A percentile compares a stretch with the other conserved stretches of the same genome.
These are phyloP conservation scores for Biscogniauxia marginata DNA, from an alignment of 2,329 filamentous ascomycete species.

Conservation along the genomic window DNA sequence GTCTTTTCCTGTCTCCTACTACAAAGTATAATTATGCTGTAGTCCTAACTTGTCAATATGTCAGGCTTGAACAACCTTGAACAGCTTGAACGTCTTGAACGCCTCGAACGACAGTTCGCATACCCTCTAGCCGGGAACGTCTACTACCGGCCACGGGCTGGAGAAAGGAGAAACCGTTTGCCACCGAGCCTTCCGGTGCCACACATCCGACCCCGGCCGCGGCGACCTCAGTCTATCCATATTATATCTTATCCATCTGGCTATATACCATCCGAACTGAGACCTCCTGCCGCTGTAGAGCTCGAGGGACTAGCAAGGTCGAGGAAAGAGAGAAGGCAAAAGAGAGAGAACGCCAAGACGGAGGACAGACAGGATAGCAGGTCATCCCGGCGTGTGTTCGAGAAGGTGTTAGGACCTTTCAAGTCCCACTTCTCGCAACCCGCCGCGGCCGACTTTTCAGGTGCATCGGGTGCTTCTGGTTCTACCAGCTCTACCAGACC, in stretches of 20 bases:
- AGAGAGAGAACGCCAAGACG: slow-evolving; percentile 15
- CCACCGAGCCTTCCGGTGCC: slow-evolving; percentile 33
- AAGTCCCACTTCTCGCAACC: slow-evolving; percentile 27
- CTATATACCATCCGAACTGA: slow-evolving; percentile 45
- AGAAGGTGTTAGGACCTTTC: slow-evolving; percentile 33
- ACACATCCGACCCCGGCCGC: slow-evolving; percentile 48
- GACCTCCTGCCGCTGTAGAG: slow-evolving; percentile 41
- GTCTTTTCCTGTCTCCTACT: slow-evolving; percentile 3
- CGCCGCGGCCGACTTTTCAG: slow-evolving; percentile 16
- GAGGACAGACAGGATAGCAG: slow-evolving; percentile 28
- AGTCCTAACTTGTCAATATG: slow-evolving; percentile 31
- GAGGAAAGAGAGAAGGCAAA: slow-evolving; percentile 24
- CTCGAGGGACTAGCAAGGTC: slow-evolving; percentile 25
- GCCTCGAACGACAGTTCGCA: slow-evolving; percentile 15
- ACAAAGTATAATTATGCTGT: slow-evolving; percentile 9
- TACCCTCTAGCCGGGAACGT: slow-evolving; percentile 27
- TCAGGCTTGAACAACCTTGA: slow-evolving; percentile 22
- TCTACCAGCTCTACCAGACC: slow-evolving; percentile 18
- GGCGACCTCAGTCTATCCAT: slow-evolving; percentile 53
- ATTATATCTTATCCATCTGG: slow-evolving; percentile 47
- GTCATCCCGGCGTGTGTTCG: slow-evolving; percentile 33
- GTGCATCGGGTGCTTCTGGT: slow-evolving; percentile 9
- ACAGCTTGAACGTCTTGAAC: slow-evolving; percentile 12
- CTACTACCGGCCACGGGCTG: slow-evolving; percentile 28
- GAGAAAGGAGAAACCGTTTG: slow-evolving; percentile 23